These are phyloP conservation scores for Luffa aegyptiaca DNA, from an alignment of 306 rosid genomes.

Conservation along the genomic window DNA sequence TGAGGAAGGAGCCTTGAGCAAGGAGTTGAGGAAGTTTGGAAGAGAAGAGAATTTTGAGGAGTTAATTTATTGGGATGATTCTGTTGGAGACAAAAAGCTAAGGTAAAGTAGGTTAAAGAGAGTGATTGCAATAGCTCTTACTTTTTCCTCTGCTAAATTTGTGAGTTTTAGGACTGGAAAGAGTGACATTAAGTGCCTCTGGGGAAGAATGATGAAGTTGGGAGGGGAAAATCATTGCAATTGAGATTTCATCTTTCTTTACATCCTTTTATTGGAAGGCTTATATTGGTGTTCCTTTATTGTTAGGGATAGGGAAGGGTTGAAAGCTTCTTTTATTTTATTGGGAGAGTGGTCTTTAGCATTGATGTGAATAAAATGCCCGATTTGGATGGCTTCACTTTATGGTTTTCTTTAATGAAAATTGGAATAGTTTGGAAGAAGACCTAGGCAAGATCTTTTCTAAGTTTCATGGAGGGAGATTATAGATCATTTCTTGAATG, in stretches of 20 bases:
- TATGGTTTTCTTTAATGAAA: background rate
- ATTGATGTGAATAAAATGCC: background rate
- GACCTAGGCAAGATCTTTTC: background rate
- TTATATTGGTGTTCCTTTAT: background rate
- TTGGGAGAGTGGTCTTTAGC: no score
- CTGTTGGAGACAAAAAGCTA: background rate
- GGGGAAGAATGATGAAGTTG: no score
- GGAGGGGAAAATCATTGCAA: no score
- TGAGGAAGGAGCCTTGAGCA: background rate
- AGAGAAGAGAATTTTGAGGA: background rate
- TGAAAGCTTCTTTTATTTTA: background rate
- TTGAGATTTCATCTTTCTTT: background rate
- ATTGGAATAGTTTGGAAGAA: background rate
- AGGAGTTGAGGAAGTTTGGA: background rate
- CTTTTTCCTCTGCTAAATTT: background rate
- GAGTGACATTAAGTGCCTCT: background rate
- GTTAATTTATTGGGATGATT: background rate
- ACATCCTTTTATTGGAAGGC: background rate
- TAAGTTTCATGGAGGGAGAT: no score
- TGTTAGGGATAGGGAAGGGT: background rate
- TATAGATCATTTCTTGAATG: no score
- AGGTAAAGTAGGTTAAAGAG: background rate
- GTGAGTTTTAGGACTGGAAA: no score
- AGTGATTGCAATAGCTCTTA: background rate
- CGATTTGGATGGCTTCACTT: background rate